Base-by-base conservation (phyloP, 2,329 filamentous ascomycete genomes). In the Emmonsiellopsis sp. region DNA sequence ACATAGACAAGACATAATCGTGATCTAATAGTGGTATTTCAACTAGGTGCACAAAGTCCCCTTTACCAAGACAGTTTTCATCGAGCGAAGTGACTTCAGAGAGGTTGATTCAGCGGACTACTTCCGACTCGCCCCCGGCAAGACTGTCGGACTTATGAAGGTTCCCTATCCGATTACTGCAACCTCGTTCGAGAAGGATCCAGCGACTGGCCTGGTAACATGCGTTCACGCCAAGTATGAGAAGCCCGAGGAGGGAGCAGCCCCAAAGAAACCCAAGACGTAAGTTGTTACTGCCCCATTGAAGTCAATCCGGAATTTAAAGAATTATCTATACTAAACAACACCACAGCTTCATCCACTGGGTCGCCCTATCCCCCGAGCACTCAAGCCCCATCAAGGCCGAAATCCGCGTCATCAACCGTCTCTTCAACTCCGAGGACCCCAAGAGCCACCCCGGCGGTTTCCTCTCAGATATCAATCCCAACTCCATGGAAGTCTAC, bases 341-440 rank as follows among this genome's bases (percentile, higher is more conserved):
- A 38, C 37, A 9, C 35, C 16, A 15, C 16, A 75, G 76, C 0
- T 80, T 77, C 65, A 95, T 96, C 67, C 90, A 95, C 66, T 96
- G 92, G 92, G 87, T 95, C 5, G 82, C 84, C 5, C 81, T 83
- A 40, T 84, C 82, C 1, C 80, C 85, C 0, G 78, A 78, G 11
- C 82, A 83, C 59, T 72, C 75, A 37, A 78, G 79, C 40, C 80
- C 80, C 3, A 73, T 84, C 55, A 77, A 74, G 52, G 84, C 85
- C 10, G 86, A 91, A 69, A 87, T 83, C 42, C 86, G 91, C 55
- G 78, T 93, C 47, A 85, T 93, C 73, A 87, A 89, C 67, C 76
- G 83, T 2, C 79, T 97, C 0, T 96, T 96, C 80, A 90, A 89
- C 69, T 89, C 85, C 3, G 85, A 91, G 47, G 86, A 93, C 63